Evolutionary conservation across 2,329 filamentous ascomycete genomes (phyloP).

Genomic region (Fusarium transvaalense): DNA sequence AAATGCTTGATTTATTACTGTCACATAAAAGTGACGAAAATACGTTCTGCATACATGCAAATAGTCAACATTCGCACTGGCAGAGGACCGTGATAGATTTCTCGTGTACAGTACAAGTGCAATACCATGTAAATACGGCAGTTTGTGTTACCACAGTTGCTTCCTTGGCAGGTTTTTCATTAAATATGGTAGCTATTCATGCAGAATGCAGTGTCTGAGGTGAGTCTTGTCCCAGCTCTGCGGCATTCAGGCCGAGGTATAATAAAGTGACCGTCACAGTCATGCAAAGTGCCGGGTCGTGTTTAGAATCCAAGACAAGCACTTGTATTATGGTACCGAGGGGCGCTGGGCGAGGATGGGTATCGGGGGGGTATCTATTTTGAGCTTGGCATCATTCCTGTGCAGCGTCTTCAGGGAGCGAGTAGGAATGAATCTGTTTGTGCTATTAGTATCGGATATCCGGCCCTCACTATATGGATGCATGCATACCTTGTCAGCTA

Average conservation of each 20-base stretch:
- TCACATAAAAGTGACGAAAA: too few species aligned
- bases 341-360: neutral
- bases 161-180: too few species aligned
- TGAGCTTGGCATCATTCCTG: neutral
- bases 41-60: too few species aligned
- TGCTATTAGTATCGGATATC: slow-evolving; percentile 13
- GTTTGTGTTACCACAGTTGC: too few species aligned
- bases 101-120: too few species aligned
- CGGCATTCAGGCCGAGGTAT: too few species aligned
- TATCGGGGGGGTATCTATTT: neutral
- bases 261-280: neutral
- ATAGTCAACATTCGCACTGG: too few species aligned
- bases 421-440: slow-evolving; percentile 45
- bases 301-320: neutral
- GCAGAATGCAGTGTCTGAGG: too few species aligned
- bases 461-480: neutral
- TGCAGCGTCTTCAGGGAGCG: neutral
- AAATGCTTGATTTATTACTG: too few species aligned
- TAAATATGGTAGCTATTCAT: too few species aligned
- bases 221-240: neutral
- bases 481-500: slow-evolving; percentile 74
- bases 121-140: too few species aligned
- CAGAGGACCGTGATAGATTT: too few species aligned
- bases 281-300: neutral
- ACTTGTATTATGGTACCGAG: neutral